These are phyloP conservation scores for Leishmania amazonensis DNA, from an alignment of 208 protist species.

Conservation along the genomic window DNA sequence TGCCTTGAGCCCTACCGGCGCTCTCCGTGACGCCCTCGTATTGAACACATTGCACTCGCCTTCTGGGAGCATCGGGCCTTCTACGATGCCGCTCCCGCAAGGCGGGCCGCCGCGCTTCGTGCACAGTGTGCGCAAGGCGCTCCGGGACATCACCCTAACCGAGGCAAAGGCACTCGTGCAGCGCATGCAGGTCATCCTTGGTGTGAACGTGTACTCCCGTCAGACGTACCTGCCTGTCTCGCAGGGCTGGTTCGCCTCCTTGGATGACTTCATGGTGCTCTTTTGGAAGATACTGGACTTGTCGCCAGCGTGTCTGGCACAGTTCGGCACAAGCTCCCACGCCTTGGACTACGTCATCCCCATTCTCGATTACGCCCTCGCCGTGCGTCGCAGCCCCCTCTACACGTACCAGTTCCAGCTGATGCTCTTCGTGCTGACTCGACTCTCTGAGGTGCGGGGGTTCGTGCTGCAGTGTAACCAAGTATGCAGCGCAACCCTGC, in stretches of 20 bases:
- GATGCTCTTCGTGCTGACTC: conserved; percentile 81
- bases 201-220: conserved; percentile 59
- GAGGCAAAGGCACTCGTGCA: conserved; percentile 69
- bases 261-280: conserved; percentile 85
- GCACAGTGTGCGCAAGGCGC: conserved; percentile 67
- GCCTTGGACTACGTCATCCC: conserved; percentile 73
- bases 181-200: conserved; percentile 50
- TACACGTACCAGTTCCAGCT: conserved; percentile 71
- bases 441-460: conserved; percentile 64
- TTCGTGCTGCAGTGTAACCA: conserved; percentile 87
- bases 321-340: conserved; percentile 46
- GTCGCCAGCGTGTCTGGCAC: conserved; percentile 49
- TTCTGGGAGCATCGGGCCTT: not conserved
- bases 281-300: conserved; percentile 87
- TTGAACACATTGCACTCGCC: conserved; percentile 11
- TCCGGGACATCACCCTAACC: conserved; percentile 66
- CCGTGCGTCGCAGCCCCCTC: conserved; percentile 46
- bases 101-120: conserved; percentile 35
- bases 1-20: not conserved
- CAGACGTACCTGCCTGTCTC: conserved; percentile 80
- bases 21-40: not conserved
- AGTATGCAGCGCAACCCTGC: conserved; percentile 42
- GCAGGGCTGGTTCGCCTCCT: conserved; percentile 49
- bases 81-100: conserved; percentile 5
- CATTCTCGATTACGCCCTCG: conserved; percentile 73